A percentile compares a stretch with the other conserved stretches of the same genome.
Conservation (phyloP, 1,284 basidiomycete species). For the Leccinum laetum region DNA sequence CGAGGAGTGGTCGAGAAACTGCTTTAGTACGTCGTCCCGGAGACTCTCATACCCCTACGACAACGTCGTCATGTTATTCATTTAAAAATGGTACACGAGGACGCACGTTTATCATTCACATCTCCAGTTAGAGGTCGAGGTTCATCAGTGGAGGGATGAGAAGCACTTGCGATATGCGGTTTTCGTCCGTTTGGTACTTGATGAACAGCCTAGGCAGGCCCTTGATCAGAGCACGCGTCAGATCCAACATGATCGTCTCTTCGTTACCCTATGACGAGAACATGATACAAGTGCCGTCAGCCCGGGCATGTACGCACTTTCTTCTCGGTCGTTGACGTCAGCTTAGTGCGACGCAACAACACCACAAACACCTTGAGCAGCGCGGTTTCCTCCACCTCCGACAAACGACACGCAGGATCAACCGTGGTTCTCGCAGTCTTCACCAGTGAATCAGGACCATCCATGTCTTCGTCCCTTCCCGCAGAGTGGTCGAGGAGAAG, state of each 20-base stretch:
- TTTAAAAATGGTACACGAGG: background rate
- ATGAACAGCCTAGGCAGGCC: constrained; percentile 86
- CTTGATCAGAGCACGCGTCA: constrained; percentile 87
- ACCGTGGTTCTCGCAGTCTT: no score
- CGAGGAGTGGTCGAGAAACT: constrained; percentile 89
- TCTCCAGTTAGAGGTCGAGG: constrained; percentile 89
- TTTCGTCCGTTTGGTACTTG: constrained; percentile 91
- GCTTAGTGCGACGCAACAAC: constrained; percentile 59
- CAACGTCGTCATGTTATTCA: background rate
- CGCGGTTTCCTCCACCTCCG: constrained; percentile 36
- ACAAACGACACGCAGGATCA: no score
- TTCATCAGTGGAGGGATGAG: constrained; percentile 85
- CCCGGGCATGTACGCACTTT: constrained; percentile 39
- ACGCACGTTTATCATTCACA: constrained; percentile 84
- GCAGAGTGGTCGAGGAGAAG: no score
- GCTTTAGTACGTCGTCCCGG: constrained; percentile 94
- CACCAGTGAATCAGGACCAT: no score
- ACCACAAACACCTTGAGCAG: constrained; percentile 84
- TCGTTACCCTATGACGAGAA: constrained; percentile 60
- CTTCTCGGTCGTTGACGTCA: constrained; percentile 57
- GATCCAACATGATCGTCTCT: constrained; percentile 64
- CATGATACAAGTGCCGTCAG: background rate
- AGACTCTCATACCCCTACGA: constrained; percentile 81
- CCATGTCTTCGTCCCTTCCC: no score
- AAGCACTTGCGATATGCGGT: constrained; percentile 81